These are phyloP conservation scores for Hordeum vulgare DNA, from an alignment of 176 grass and related monocot species.

Conservation along the genomic window MorexV3_pseudomolecules_assembly NC_058520.1:24683778-24684277, in stretches of 20 bases:
- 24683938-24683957: slow-evolving; percentile 4
- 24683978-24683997: not conserved
- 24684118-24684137: not conserved
- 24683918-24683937: slow-evolving; percentile 11
- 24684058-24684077: not conserved
- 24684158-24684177: not conserved
- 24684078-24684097: not conserved
- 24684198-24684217: not conserved
- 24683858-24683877: slow-evolving; percentile 22
- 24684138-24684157: not conserved
- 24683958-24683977: slow-evolving; percentile 3
- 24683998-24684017: not conserved
- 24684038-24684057: not conserved
- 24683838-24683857: slow-evolving; percentile 23
- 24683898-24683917: not conserved
- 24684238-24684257: not conserved
- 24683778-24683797: not conserved
- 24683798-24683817: not conserved
- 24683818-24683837: not conserved
- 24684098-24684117: not conserved
- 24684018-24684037: not conserved
- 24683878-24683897: slow-evolving; percentile 16
- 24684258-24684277: not conserved
- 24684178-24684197: not conserved
- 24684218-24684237: not conserved